These are phyloP conservation scores for Babesia ovata DNA, from an alignment of 169 alveolate species.

Conservation along the genomic window DNA sequence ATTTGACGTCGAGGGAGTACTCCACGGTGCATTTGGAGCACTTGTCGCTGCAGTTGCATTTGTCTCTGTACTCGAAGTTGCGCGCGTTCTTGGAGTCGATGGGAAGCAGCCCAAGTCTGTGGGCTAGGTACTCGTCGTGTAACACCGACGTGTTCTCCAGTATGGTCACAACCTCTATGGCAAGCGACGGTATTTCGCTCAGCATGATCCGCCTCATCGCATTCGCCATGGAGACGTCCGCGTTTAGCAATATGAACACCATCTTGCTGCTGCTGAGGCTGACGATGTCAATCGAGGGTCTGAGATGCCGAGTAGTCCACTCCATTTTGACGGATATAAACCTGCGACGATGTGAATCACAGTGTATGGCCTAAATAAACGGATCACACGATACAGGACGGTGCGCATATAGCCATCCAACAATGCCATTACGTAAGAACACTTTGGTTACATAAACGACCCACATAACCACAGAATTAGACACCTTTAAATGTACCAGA, in stretches of 20 bases:
- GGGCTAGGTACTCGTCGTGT: conserved; percentile 95
- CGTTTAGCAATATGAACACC: conserved; percentile 85
- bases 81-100: conserved; percentile 87
- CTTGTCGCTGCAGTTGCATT: conserved; percentile 89
- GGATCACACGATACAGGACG: too few species aligned
- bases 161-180: conserved; percentile 93
- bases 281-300: conserved; percentile 80
- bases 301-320: conserved; percentile 71
- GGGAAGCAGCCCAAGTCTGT: conserved; percentile 94
- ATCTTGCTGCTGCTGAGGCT: conserved; percentile 72
- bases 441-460: too few species aligned
- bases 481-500: too few species aligned
- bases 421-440: too few species aligned
- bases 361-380: too few species aligned
- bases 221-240: conserved; percentile 92
- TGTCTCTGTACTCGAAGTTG: conserved; percentile 87
- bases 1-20: conserved; percentile 85
- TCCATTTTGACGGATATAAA: conserved; percentile 51
- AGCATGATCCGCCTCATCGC: conserved; percentile 92
- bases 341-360: too few species aligned
- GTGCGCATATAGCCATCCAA: too few species aligned
- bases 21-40: conserved; percentile 91
- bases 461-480: too few species aligned
- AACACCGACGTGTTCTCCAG: conserved; percentile 92
- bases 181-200: conserved; percentile 95